Conservation (phyloP, 2,329 filamentous ascomycete genomes). For the Talaromyces atroroseus region DNA sequence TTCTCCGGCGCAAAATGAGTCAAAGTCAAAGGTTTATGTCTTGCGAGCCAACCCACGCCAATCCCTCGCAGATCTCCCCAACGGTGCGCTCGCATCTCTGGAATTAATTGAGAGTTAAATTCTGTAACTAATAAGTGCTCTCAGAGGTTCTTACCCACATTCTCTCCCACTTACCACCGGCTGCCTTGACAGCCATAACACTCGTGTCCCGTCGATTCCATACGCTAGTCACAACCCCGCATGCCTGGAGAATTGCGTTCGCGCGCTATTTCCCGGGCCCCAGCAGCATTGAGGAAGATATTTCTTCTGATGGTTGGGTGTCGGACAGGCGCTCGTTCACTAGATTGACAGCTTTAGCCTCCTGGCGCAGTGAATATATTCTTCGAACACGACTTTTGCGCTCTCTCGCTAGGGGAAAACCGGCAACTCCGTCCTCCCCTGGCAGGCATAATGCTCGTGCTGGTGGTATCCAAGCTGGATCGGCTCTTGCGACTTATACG, state of each 20-base stretch:
- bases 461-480: conserved; percentile 58
- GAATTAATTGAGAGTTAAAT: neutral
- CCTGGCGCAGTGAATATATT: conserved; percentile 95
- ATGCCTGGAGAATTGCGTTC: conserved; percentile 92
- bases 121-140: neutral
- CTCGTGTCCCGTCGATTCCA: conserved; percentile 86
- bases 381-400: conserved; percentile 77
- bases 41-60: conserved; percentile 40
- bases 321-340: conserved; percentile 76
- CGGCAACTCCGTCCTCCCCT: conserved; percentile 49
- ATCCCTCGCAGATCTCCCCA: conserved; percentile 63
- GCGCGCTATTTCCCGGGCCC: conserved; percentile 82
- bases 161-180: conserved; percentile 80
- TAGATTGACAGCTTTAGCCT: conserved; percentile 74
- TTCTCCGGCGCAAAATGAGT: conserved; percentile 21
- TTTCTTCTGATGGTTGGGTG: conserved; percentile 50
- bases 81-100: conserved; percentile 55
- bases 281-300: conserved; percentile 48
- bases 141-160: conserved; percentile 88
- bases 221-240: conserved; percentile 77
- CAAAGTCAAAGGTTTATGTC: conserved; percentile 51
- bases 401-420: conserved; percentile 76
- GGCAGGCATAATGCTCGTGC: conserved; percentile 49
- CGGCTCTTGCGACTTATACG: conserved; percentile 76
- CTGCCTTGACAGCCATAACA: conserved; percentile 74